Base-by-base conservation (phyloP, 176 grass and related monocot species). In the Chrysopogon serrulatus region DNA sequence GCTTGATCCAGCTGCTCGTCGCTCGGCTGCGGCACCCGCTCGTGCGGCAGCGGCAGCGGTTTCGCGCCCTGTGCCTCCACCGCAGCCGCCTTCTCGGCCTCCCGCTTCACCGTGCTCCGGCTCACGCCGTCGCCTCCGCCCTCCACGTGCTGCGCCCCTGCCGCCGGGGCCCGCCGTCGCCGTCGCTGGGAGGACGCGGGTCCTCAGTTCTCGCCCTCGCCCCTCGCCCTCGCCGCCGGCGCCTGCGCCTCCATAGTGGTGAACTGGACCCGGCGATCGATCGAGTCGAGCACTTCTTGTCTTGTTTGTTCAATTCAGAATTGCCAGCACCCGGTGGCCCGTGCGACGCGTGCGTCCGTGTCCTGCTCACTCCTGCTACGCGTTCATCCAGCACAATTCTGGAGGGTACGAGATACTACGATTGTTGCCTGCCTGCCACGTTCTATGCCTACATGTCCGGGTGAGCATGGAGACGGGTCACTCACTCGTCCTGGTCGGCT, bases 11-110 rank as follows among this genome's bases (percentile, higher is more conserved):
- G n/a, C n/a, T n/a, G 59, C 78, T 82, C 79, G 51, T 87, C 86
- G 32, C 48, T 49, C n/a, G 79, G 86, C 86, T 87, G 73, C 40
- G 79, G 77, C 61, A 80, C 68, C 17, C 73, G 84, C 68, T 80
- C 23, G 77, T 86, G 84, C 57, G 77, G 85, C 85, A 87, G 60
- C 78, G 79, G 79, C 71, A 27, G 74, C 85, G 62, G 68, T 68
- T 24, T 15, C 33, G 2, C 73, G 5, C 41, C 16, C 66, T 35
- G 3, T 56, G 27, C 27, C 14, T 23, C 56, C 18, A 30, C 19
- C 15, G 21, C 42, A 18, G 70, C 57, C 31, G 18, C 74, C 16
- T 40, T 18, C n/a, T 39, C 27, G 26, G 48, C 49, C 28, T 37
- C 32, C 31, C 30, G 31, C 68, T 16, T 28, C 65, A 2, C 83